Conservation (phyloP, 371 early-diverging fungal species). For the Syncephalastrum contaminatum region DNA sequence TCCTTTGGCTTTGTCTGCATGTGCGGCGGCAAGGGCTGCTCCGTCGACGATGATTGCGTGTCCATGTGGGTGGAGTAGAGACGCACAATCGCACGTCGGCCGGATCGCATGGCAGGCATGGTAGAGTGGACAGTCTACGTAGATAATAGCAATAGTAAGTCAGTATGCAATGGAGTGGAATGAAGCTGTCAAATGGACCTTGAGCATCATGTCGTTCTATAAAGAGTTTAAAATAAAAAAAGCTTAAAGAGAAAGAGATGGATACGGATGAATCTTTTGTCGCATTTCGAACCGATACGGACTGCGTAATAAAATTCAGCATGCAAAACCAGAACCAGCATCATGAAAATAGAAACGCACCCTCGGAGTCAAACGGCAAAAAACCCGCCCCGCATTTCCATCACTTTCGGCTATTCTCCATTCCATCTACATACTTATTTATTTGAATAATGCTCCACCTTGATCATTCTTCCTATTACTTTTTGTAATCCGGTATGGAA, state of each 20-base stretch:
- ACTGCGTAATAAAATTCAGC: too few species aligned
- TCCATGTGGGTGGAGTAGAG: neutral
- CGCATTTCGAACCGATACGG: neutral
- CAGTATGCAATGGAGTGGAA: neutral
- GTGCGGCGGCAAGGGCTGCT: slow-evolving; percentile 6
- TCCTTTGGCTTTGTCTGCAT: neutral
- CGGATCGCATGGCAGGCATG: neutral
- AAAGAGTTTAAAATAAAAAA: slow-evolving; percentile 5
- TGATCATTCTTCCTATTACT: too few species aligned
- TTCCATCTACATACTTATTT: too few species aligned
- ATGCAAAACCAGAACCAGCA: too few species aligned
- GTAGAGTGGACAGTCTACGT: neutral
- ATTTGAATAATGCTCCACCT: too few species aligned
- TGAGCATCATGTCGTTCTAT: slow-evolving; percentile 7
- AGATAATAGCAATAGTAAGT: neutral
- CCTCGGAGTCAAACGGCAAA: too few species aligned
- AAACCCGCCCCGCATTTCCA: too few species aligned
- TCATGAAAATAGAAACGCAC: too few species aligned
- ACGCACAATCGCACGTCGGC: neutral
- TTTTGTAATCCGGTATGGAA: too few species aligned
- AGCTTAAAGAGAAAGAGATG: slow-evolving; percentile 1
- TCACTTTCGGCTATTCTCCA: too few species aligned
- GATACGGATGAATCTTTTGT: neutral
- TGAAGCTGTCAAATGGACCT: slow-evolving; percentile 1
- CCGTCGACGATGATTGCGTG: neutral